Evolutionary conservation across 2,329 filamentous ascomycete species (phyloP), one percentile per base, ranked within the genome.

Genomic region (Plectosphaerella cucumerina): DNA sequence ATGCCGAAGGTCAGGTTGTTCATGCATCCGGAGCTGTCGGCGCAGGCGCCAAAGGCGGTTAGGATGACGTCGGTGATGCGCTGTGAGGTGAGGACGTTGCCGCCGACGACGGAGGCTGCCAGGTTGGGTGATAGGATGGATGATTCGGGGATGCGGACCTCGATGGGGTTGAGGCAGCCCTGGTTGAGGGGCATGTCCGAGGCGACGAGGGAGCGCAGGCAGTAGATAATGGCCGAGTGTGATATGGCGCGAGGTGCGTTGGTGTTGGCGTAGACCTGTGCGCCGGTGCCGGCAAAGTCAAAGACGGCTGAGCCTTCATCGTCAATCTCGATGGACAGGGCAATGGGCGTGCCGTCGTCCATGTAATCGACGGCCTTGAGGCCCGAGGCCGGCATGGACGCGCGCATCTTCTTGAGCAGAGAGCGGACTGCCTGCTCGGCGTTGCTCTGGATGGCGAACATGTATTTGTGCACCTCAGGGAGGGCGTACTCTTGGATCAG

Each of bases 1-100:
- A 89, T 90, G 54, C 88, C 89, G 62, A 94, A 94, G 0, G 89
- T 93, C 6, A 94, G 77, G 65, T 93, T 93, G 69, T 94, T 94
- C 67, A 85, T 89, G 68, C 89, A 87, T 46, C 90, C 90, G 62
- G 94, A 89, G 18, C 77, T 83, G 34, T 89, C 90, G 5, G 89
- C 89, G 58, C 87, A 90, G 9, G 89, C 89, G 52, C 80, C 75
- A 75, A 94, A 94, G 1, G 89, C 89, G 58, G 85, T 86, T 54
- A 95, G 77, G 5, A 95, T 86, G 26, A 93, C 88, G 61, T 95
- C 90, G 3, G 89, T 93, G 20, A 95, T 84, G 46, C 89, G 82
- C 65, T 94, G 90, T 20, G 79, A 82, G 0, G 90, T 94, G 9
- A 93, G 76, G 1, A 92, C 89, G 62, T 93, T 94, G 50, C 89